Conservation (phyloP, 192 early-diverging fungal genomes). For the Coemansia pectinata region DNA sequence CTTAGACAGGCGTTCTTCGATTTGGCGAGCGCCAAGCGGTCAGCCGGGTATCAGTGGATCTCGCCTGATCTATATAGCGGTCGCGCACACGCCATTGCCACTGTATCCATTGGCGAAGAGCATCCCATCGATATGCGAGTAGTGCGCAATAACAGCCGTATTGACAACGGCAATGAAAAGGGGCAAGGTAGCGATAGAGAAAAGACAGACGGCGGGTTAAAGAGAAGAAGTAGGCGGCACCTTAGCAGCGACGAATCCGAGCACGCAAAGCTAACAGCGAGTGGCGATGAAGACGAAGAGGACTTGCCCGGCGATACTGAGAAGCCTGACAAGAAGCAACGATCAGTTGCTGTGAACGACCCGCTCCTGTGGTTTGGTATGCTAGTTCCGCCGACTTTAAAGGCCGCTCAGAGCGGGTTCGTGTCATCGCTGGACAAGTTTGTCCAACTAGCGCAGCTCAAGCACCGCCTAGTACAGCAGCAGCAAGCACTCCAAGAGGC, state of each 20-base stretch:
- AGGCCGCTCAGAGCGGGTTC: constrained; percentile 45
- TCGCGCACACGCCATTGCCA: constrained; percentile 31
- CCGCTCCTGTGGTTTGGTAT: constrained; percentile 55
- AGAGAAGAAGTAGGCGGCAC: constrained; percentile 1
- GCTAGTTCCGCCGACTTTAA: constrained; percentile 50
- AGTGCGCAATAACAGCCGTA: background rate
- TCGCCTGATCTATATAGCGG: constrained; percentile 43
- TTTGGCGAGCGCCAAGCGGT: constrained; percentile 35
- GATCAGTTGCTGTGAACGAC: constrained; percentile 10
- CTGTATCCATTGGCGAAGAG: constrained; percentile 14
- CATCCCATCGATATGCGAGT: background rate
- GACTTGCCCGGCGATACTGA: background rate
- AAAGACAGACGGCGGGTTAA: background rate
- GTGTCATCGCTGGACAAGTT: constrained; percentile 23
- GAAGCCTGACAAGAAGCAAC: background rate
- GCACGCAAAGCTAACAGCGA: background rate
- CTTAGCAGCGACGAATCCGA: background rate
- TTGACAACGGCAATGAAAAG: background rate
- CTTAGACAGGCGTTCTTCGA: constrained; percentile 43
- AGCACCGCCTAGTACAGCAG: background rate
- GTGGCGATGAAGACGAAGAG: background rate
- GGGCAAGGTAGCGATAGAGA: background rate
- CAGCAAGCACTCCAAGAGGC: background rate
- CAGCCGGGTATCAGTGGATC: constrained; percentile 49
- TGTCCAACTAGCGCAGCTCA: constrained; percentile 34